Base-by-base conservation (phyloP, 352 stramenopile species). In the Pythium insidiosum region DNA sequence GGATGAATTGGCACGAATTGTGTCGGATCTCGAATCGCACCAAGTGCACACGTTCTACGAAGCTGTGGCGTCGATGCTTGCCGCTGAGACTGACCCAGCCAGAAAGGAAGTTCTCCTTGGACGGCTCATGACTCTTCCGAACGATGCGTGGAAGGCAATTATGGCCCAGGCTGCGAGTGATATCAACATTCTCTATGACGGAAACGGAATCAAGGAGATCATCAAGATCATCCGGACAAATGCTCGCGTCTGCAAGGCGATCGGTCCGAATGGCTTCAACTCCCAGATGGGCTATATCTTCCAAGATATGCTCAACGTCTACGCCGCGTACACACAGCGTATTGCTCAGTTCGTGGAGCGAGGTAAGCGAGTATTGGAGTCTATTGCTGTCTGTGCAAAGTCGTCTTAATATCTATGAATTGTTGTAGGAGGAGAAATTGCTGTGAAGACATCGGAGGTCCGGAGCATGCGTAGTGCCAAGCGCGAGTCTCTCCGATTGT, bases 21-120 rank as follows among this genome's bases (percentile, higher is more conserved):
- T 98, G 11, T 97, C 84, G 50, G 95, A 99, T 54, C 75, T 99
- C 54, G 84, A 99, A 63, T 97, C 96, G 6, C 96, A 99, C 72
- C 97, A 99, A 77, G 84, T 99, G 18, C 95, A 99, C 66, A 97
- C 95, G 19, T 99, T 99, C 63, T 99, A 99, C 68, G 95, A 99
- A 75, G 95, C 96, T 20, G 92, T 98, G 12, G 97, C 88, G 5
- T 93, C 73, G 24, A 90, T 91, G 78, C 56, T 89, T 34, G 78
- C 80, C 23, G 78, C 83, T 18, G 77, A 91, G 31, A 70, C 72
- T 53, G 57, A 85, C 64, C 43, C 78, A 71, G 52, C 79, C 43
- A 53, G 97, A 60, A 94, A 97, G 55, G 78, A 94, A 50, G 76
- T 85, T 33, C 65, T 98, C 26, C 74, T 98, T 42, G 73, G 66